Base-by-base conservation (phyloP, 139 green algal species). In the Gonium pectorale region DNA sequence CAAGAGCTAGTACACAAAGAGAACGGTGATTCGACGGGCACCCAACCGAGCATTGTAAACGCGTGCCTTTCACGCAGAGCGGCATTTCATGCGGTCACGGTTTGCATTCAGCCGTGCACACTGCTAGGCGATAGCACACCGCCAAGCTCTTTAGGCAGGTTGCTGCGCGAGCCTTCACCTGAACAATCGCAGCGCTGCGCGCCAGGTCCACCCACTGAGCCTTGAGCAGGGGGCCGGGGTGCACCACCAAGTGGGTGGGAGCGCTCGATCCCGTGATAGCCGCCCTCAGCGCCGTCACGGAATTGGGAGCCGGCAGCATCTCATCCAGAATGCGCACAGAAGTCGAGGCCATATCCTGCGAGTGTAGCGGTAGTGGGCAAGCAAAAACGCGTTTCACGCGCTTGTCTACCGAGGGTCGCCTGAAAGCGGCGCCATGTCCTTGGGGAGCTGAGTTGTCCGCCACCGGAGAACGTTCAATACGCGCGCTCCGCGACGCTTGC, bases 291-390 rank as follows among this genome's bases (percentile, higher is more conserved):
- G 62, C 26, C 19, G n/a, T 40, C 13, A 67, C n/a, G 27, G 38
- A 24, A 15, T 13, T 13, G 40, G 56, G 0, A 26, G 38, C 40
- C 5, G 59, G n/a, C 4, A 49, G 38, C 59, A 82, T 71, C 40
- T 82, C 74, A 29, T 82, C 74, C 59, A 71, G 43, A 27, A 82
- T 26, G 27, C 74, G 74, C 13, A 62, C 40, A 29, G 74, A 59
- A 19, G 15, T 15, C 3, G 59, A 37, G 15, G 74, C 29, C 59
- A 82, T 82, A 19, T 71, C 74, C 74, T 82, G 24, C 56, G 24
- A 6, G 21, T 29, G 56, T 29, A 35, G 21, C 21, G 56, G 1
- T 29, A 31, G 22, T 7, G 67, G 66, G 26, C 15, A 46, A 35
- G 66, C 35, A 49, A 15, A 5, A 21, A 29, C 35, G 21, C 17